Conservation (phyloP, 768 basidiomycete genomes). For the Tubosaeta sp. region DNA sequence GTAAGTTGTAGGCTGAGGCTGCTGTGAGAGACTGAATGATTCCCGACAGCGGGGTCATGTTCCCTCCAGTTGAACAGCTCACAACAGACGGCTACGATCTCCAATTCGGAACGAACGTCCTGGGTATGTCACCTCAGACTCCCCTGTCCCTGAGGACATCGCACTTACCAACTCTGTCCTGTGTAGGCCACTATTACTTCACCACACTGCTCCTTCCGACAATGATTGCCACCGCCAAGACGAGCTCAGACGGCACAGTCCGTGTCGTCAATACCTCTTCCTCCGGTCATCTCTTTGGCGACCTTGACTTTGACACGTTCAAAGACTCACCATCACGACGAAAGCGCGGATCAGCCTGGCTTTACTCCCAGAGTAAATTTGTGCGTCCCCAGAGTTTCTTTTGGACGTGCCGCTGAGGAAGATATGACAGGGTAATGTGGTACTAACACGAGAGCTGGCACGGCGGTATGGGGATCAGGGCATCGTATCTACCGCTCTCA, state of each 20-base stretch:
- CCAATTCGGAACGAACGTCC: conserved; percentile 33
- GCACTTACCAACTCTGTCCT: neutral
- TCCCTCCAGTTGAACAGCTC: conserved; percentile 33
- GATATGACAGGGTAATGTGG: conserved; percentile 38
- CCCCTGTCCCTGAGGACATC: no score
- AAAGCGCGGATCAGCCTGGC: conserved; percentile 6
- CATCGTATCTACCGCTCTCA: conserved; percentile 42
- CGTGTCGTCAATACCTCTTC: conserved; percentile 50
- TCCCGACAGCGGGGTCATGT: conserved; percentile 44
- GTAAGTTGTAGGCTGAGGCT: neutral
- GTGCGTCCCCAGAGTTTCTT: conserved; percentile 23
- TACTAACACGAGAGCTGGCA: conserved; percentile 43
- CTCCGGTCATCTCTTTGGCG: conserved; percentile 29
- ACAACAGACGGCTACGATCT: conserved; percentile 45
- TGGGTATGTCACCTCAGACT: conserved; percentile 27
- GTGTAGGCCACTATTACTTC: conserved; percentile 55
- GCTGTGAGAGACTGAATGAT: no score
- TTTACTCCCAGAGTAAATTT: conserved; percentile 43
- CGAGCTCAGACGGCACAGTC: conserved; percentile 37
- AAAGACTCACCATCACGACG: conserved; percentile 32
- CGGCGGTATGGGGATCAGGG: conserved; percentile 43
- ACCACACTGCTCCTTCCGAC: conserved; percentile 50
- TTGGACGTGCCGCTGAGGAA: neutral
- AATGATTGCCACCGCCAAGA: conserved; percentile 37
- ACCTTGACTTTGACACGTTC: conserved; percentile 40